Evolutionary conservation across 2,329 filamentous ascomycete species (phyloP), one percentile per base, ranked within the genome.

Genomic region (Ramularia collo-cygni): DNA sequence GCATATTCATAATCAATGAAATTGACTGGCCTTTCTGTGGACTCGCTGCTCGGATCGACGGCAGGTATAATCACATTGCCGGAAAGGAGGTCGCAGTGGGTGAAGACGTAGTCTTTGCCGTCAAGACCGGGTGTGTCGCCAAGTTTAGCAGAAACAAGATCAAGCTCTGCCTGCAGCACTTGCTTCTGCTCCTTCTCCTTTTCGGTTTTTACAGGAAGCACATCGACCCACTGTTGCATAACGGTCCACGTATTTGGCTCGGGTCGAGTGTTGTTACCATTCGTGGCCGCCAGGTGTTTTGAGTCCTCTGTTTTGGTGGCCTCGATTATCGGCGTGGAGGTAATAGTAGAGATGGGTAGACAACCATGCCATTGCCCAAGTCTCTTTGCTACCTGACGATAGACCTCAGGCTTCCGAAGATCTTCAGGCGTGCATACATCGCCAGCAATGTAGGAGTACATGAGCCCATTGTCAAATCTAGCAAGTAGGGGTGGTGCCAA

Each of bases 1-100:
- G 89, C 88, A 64, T 98, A 98, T 64, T 98, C 92, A 69, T 96
- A 98, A 67, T 98, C 92, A 62, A 98, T 98, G 66, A 98, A 96
- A 58, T 77, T 77, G 40, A 90, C 82, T 2, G 58, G 53, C 13
- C 48, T 48, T 37, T 58, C 52, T 24, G 21, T 24, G 8, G 44
- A 38, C 7, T 47, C 45, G 28, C 43, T 54, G 9, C 37, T 35
- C 16, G 43, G 56, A 42, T 14, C 41, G 28, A 21, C 32, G 52
- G 46, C 50, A n/a, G 48, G 43, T n/a, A 95, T 78, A 57, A 98
- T 96, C 51, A 98, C 85, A 61, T 98, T 98, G 52, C 89, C 92
- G 62, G 84, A 87, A n/a, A 98, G 72, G 16, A 98, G 76, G 64
- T 98, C 92, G 71, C 89, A 95, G 66, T 96, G 90, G 48, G 85